A percentile compares a stretch with the other conserved stretches of the same genome.
These are phyloP conservation scores for Lachancea cidri DNA, from an alignment of 805 yeast genomes.

Conservation along the genomic window DNA sequence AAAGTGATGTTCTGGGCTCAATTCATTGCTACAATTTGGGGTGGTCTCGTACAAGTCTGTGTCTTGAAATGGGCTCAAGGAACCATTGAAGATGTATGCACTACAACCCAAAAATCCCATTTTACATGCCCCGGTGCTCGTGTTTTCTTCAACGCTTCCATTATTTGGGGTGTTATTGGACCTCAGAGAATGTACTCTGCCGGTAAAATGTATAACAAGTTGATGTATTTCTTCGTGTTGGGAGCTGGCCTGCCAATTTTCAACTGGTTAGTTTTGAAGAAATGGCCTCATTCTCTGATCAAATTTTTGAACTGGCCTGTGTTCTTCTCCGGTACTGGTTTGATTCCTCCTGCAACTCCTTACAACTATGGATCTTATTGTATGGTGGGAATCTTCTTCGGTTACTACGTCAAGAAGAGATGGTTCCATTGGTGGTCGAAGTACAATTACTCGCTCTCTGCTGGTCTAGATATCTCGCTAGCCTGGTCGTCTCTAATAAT, in stretches of 20 bases:
- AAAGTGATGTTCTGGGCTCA: slow-evolving; percentile 52
- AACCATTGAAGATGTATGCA: slow-evolving; percentile 40
- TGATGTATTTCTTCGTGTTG: slow-evolving; percentile 54
- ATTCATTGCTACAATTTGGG: slow-evolving; percentile 41
- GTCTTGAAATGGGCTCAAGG: slow-evolving; percentile 40
- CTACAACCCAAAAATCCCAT: slow-evolving; percentile 36
- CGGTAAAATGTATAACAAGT: slow-evolving; percentile 46
- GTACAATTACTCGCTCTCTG: slow-evolving; percentile 61
- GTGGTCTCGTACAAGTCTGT: slow-evolving; percentile 39
- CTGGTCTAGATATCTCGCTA: slow-evolving; percentile 62
- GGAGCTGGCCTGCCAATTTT: slow-evolving; percentile 47
- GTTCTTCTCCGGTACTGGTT: slow-evolving; percentile 47
- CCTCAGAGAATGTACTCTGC: slow-evolving; percentile 50
- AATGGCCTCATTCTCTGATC: slow-evolving; percentile 37
- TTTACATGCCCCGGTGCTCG: slow-evolving; percentile 45
- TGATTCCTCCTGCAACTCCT: slow-evolving; percentile 66
- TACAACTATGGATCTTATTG: slow-evolving; percentile 56
- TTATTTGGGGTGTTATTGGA: slow-evolving; percentile 62
- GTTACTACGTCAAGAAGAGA: slow-evolving; percentile 49
- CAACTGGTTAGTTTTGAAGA: slow-evolving; percentile 35
- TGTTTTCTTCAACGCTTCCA: slow-evolving; percentile 49
- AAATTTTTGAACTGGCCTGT: slow-evolving; percentile 58
- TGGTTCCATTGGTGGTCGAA: slow-evolving; percentile 72
- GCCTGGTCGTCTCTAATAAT: slow-evolving; percentile 58
- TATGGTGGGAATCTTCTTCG: slow-evolving; percentile 50